Percentiles rank a stretch among this genome's conserved stretches.
Evolutionary conservation across 1,284 basidiomycete genomes (phyloP).

Genomic region (Apiotrichum domesticum): DNA sequence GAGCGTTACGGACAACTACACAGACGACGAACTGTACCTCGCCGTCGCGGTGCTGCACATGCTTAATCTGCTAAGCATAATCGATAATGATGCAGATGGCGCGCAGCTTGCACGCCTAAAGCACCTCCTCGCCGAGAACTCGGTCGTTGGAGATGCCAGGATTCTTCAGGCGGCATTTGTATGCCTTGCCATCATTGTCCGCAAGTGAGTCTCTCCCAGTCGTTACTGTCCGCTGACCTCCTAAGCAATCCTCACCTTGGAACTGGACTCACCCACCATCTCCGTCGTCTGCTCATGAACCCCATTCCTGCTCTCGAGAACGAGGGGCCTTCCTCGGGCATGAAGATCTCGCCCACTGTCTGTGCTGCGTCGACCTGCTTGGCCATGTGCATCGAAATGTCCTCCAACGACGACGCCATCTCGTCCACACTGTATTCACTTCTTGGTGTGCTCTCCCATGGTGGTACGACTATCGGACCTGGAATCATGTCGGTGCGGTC

Average conservation of each 20-base stretch:
- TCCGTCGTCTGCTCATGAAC: constrained; percentile 81
- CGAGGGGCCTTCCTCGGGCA: constrained; percentile 55
- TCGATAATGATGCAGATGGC: constrained; percentile 62
- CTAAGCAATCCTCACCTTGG: constrained; percentile 74
- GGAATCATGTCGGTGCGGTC: constrained; percentile 26
- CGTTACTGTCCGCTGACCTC: constrained; percentile 1
- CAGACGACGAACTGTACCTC: constrained; percentile 39
- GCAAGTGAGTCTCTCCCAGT: constrained; percentile 56
- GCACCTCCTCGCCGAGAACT: constrained; percentile 70
- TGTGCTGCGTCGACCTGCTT: constrained; percentile 82
- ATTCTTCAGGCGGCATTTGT: constrained; percentile 40
- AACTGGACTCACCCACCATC: constrained; percentile 65
- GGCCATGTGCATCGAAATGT: constrained; percentile 80
- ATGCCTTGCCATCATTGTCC: constrained; percentile 53
- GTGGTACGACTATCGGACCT: constrained; percentile 46
- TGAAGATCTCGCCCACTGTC: constrained; percentile 56
- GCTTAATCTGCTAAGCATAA: constrained; percentile 73
- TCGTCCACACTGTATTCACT: constrained; percentile 95
- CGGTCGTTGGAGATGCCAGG: constrained; percentile 66
- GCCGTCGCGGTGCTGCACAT: constrained; percentile 57
- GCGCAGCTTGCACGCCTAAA: constrained; percentile 66
- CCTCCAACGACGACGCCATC: constrained; percentile 81
- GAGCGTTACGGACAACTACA: constrained; percentile 23
- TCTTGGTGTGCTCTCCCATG: constrained; percentile 79
- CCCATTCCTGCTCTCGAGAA: constrained; percentile 83